Conservation (phyloP, 768 basidiomycete genomes). For the Trichaptum fuscoviolaceum region DNA sequence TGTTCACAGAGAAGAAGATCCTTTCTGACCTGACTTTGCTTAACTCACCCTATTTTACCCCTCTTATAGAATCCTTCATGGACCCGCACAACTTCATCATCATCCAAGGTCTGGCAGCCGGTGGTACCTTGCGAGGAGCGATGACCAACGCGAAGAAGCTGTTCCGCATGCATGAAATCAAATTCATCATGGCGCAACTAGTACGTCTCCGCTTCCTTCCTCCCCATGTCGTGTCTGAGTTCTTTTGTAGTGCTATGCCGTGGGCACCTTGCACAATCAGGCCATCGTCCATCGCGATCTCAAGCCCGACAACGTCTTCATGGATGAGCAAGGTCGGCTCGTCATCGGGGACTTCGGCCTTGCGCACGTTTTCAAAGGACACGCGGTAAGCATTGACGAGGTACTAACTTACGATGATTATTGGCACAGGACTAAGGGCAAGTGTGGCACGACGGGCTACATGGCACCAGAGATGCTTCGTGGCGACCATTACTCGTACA, state of each 20-base stretch:
- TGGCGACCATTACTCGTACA: neutral
- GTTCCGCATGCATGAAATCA: neutral
- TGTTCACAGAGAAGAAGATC: neutral
- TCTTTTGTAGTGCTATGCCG: neutral
- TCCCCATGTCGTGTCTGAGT: neutral
- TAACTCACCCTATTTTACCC: slow-evolving; percentile 1
- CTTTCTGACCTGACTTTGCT: neutral
- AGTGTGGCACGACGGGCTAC: neutral
- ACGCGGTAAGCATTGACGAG: slow-evolving; percentile 1
- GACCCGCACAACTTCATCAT: neutral
- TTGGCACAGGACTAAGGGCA: neutral
- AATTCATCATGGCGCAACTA: neutral
- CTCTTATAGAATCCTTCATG: neutral
- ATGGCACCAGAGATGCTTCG: slow-evolving; percentile 1
- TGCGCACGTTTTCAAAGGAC: slow-evolving; percentile 25
- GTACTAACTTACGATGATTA: neutral
- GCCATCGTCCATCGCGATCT: slow-evolving; percentile 23
- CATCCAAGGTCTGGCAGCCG: neutral
- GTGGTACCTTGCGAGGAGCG: neutral
- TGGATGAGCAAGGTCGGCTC: slow-evolving; percentile 40
- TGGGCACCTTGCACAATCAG: neutral
- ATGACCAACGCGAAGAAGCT: neutral
- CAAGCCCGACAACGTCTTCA: slow-evolving; percentile 43
- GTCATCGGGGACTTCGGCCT: slow-evolving; percentile 47
- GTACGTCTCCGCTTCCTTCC: neutral